Conservation (phyloP, 805 yeast species). For the Yamadazyma ubonensis region DNA sequence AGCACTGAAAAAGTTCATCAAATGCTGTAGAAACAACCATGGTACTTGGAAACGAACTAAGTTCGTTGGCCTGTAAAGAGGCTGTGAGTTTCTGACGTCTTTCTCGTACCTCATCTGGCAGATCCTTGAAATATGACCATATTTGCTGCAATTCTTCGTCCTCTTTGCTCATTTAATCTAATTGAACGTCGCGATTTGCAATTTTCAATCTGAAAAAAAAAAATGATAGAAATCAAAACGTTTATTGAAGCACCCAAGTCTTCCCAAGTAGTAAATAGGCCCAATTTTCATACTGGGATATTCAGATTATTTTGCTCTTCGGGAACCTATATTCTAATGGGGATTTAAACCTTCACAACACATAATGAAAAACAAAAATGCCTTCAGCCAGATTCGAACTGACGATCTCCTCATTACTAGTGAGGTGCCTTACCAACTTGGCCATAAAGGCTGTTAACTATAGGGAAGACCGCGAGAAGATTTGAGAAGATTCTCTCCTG, state of each 20-base stretch:
- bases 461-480: background rate
- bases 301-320: background rate
- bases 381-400: constrained; percentile 26
- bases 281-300: too few species aligned
- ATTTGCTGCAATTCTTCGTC: constrained; percentile 28
- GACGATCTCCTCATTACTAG: constrained; percentile 28
- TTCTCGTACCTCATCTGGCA: constrained; percentile 26
- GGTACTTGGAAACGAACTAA: constrained; percentile 30
- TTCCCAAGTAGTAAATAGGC: too few species aligned
- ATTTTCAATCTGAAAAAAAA: background rate
- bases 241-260: background rate
- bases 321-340: background rate
- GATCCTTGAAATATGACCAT: constrained; percentile 32
- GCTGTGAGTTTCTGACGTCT: constrained; percentile 24
- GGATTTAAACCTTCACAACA: background rate
- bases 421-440: constrained; percentile 21
- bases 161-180: constrained; percentile 14
- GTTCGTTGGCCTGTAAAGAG: constrained; percentile 20
- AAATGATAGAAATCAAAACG: background rate
- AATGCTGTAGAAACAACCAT: constrained; percentile 64
- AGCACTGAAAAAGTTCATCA: constrained; percentile 83
- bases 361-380: constrained; percentile 12
- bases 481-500: background rate
- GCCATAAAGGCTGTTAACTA: constrained; percentile 14
- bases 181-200: background rate